Base-by-base conservation (phyloP, 192 early-diverging fungal species). In the Dimargaris cristalligena region DNA sequence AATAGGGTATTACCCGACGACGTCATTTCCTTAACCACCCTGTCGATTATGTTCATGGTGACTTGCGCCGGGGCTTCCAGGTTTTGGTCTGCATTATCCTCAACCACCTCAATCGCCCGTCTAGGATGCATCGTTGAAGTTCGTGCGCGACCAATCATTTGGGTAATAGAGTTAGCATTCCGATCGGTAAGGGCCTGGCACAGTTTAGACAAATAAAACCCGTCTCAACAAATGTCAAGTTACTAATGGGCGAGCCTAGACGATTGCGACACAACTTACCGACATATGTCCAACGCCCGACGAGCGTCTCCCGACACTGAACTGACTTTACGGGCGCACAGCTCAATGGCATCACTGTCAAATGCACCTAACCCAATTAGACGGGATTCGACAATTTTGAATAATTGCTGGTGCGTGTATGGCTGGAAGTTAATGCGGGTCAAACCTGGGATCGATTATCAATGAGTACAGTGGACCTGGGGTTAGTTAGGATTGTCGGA, bases 261-360 rank as follows among this genome's bases (percentile, higher is more conserved):
- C 8, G n/a, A 38, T 52, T 46, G 52, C 47, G 23, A 14, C 1
- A 62, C 41, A 63, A 23, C 50, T 59, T 63, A 86, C 84, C 86
- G 75, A 70, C 92, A 97, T 44, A 99, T 91, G 67, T 96, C 94
- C 35, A 99, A 74, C 2, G 91, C 91, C 18, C 93, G 74, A 32
- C 96, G 76, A 23, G 96, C 96, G 71, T 99, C 96, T 4, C 94
- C 94, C 52, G 83, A 85, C n/a, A 99, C 88, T 0, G 92, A 84
- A 29, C 90, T 87, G 4, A 99, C 90, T 71, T 96, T 97, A 46
- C 93, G 78, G 4, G 94, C 87, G n/a, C 88, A 90, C 69, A 94
- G 85, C 67, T 91, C 88, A 23, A 97, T 75, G 0, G 96, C 94
- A 62, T 94, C 88, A 23, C 76, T 67, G 46, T 80, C 75, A 63